Evolutionary conservation across 2,329 filamentous ascomycete genomes (phyloP).

Genomic region (Sclerotinia sclerotiorum): DNA sequence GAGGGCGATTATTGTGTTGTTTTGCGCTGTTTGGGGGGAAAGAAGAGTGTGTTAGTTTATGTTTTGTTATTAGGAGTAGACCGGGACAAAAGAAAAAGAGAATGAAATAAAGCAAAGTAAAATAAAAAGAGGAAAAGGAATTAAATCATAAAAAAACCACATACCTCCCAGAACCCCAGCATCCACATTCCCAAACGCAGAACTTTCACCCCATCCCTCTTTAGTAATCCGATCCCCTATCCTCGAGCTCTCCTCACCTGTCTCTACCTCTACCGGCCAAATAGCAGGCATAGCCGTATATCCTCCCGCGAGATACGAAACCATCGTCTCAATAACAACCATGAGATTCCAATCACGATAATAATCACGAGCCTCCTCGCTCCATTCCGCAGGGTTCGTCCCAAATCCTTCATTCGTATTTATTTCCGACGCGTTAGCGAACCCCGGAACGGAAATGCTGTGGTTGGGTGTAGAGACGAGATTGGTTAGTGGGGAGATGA

Average conservation of each 20-base stretch:
- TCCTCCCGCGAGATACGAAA: conserved; percentile 5
- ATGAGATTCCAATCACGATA: conserved; percentile 29
- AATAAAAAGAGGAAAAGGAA: background rate
- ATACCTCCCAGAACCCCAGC: background rate
- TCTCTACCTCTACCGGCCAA: background rate
- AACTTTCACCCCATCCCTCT: background rate
- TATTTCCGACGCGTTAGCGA: background rate
- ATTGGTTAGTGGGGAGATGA: conserved; percentile 18
- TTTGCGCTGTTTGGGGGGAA: background rate
- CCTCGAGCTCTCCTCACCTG: background rate
- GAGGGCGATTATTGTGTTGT: conserved; percentile 12
- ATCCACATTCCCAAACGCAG: background rate
- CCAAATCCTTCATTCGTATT: conserved; percentile 4
- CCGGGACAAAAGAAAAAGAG: no score
- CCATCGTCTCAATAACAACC: conserved; percentile 13
- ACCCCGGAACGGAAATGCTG: conserved; percentile 24
- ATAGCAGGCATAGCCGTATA: background rate
- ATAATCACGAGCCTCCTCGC: conserved; percentile 4
- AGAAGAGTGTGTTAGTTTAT: background rate
- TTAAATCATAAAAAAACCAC: background rate
- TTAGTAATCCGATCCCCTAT: background rate
- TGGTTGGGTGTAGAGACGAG: conserved; percentile 22
- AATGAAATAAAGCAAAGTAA: no score
- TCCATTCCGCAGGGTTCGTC: conserved; percentile 30
- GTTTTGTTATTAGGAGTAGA: no score